These are phyloP conservation scores for Phaffia australis DNA, from an alignment of 768 basidiomycete species.

Conservation along the genomic window DNA sequence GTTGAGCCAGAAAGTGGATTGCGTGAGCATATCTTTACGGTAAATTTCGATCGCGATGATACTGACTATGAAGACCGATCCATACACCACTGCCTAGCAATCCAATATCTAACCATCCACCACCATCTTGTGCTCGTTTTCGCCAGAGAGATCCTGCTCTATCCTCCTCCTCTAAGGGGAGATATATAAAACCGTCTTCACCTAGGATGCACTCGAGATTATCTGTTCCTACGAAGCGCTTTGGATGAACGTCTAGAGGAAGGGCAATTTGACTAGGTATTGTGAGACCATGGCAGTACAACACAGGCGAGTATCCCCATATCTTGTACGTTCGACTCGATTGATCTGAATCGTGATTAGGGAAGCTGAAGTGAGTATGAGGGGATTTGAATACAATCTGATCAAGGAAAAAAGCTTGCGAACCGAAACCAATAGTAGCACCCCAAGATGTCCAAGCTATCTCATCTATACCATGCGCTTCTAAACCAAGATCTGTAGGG, in stretches of 20 bases:
- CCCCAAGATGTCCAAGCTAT: constrained; percentile 12
- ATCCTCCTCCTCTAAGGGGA: background rate
- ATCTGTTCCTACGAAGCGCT: constrained; percentile 5
- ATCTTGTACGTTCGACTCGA: background rate
- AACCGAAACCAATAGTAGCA: background rate
- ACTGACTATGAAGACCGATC: background rate
- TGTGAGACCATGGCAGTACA: background rate
- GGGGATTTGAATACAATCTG: background rate
- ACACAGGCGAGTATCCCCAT: constrained; percentile 7
- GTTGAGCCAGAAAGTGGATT: too few relatives aligned
- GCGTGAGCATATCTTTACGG: background rate
- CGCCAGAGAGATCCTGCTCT: background rate
- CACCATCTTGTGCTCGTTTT: background rate
- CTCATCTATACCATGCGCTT: background rate
- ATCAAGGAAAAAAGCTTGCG: background rate
- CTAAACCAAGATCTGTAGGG: too few relatives aligned
- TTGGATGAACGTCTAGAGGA: background rate
- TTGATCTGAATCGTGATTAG: background rate
- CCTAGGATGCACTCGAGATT: constrained; percentile 1
- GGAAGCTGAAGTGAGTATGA: background rate
- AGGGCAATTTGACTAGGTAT: background rate
- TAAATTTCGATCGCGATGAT: too few relatives aligned
- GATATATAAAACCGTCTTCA: constrained; percentile 3
- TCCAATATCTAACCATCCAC: background rate
- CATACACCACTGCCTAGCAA: constrained; percentile 4